These are phyloP conservation scores for Canariomyces notabilis DNA, from an alignment of 2,329 filamentous ascomycete genomes.

Conservation along the genomic window DNA sequence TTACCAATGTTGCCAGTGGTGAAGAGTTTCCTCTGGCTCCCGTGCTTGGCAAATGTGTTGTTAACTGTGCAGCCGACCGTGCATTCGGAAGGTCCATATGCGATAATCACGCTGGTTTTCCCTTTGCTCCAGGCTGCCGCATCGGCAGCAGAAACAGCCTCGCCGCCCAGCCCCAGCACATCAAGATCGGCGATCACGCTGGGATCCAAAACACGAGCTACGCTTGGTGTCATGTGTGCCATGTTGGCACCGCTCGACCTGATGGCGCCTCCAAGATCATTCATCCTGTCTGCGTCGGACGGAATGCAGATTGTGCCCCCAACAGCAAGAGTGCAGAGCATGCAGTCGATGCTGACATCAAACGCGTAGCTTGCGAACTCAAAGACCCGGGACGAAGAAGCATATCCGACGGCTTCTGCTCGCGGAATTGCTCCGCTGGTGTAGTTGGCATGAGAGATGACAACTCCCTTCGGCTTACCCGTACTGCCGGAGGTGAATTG, in stretches of 20 bases:
- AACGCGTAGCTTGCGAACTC: constrained; percentile 37
- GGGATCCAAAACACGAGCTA: constrained; percentile 42
- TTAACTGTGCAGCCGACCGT: constrained; percentile 38
- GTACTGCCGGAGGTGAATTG: constrained; percentile 54
- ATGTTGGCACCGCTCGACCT: constrained; percentile 37
- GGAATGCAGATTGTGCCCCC: constrained; percentile 44
- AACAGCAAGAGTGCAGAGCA: constrained; percentile 36
- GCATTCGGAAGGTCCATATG: constrained; percentile 51
- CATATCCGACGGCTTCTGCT: constrained; percentile 43
- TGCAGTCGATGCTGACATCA: constrained; percentile 38
- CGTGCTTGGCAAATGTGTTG: constrained; percentile 22
- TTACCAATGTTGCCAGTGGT: constrained; percentile 38
- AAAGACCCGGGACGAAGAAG: constrained; percentile 22
- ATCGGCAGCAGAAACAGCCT: constrained; percentile 48
- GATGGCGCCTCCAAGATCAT: constrained; percentile 29
- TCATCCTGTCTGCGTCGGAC: constrained; percentile 49
- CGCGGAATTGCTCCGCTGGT: constrained; percentile 31
- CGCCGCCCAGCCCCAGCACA: constrained; percentile 45
- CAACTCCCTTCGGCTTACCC: constrained; percentile 50
- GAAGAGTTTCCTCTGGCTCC: constrained; percentile 20
- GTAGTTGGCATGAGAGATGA: constrained; percentile 31
- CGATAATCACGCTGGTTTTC: constrained; percentile 43
- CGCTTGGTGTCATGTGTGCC: constrained; percentile 48
- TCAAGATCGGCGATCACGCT: constrained; percentile 44
- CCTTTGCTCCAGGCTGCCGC: constrained; percentile 42